Evolutionary conservation across 768 basidiomycete genomes (phyloP), one percentile per base, ranked within the genome.

Genomic region (Serendipita sp.): DNA sequence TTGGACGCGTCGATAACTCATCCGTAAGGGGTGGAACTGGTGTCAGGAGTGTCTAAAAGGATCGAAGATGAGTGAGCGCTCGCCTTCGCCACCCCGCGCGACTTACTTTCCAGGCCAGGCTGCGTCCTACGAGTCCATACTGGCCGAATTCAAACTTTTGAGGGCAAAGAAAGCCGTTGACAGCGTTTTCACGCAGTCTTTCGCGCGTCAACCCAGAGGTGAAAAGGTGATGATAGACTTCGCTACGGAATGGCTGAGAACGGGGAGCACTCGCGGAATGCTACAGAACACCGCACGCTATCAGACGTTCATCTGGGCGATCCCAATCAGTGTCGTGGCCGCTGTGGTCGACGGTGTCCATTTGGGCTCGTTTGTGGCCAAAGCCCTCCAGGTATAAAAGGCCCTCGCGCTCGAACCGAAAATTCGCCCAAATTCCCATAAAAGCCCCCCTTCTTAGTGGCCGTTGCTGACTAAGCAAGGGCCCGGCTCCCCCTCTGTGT

Each of bases 61-160:
- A 89, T 53, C 89, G 70, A 64, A 63, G 64, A 58, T 8, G 62
- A 67, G 65, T 65, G 56, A 66, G 46, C 67, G 67, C 45, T n/a
- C 34, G 41, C 8, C 41, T 28, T 63, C 13, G 41, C 24, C 8
- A 65, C 41, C 8, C 37, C 28, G 37, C 28, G 34, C 18, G 7
- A 70, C 71, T 67, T 67, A 86, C 89, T 86, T 92, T 92, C 90
- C 90, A 92, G 63, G 83, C 84, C 65, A 92, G 74, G 73, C 89
- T 90, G 70, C 90, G 78, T n/a, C 90, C 90, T 65, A 81, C 73
- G 5, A 87, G 76, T 56, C 80, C 83, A 38, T 77, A 71, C 2
- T 74, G 71, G 64, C 73, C 74, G 64, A 78, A 74, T 3, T 75
- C 71, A 30, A 67, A 63, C 32, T 75, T 70, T 60, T 73, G 71